Evolutionary conservation across 192 early-diverging fungal genomes (phyloP).

Genomic region (Pecoramyces ruminantium): DNA sequence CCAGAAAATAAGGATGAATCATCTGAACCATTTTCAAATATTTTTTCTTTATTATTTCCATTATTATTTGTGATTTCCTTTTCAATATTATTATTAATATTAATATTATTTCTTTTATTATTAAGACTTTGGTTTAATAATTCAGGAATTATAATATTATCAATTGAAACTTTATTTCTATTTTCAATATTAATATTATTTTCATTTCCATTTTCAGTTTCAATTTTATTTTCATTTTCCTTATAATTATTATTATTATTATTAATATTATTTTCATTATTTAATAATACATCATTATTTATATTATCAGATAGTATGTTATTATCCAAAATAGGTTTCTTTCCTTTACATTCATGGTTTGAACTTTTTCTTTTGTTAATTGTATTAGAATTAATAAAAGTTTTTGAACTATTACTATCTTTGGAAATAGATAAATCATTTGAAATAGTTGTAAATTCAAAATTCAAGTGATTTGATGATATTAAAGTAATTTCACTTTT

Average conservation of each 20-base stretch:
- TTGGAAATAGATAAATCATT: not conserved
- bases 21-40: not conserved
- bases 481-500: not conserved
- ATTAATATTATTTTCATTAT: not conserved
- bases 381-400: not conserved
- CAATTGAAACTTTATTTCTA: too few relatives aligned
- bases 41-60: too few relatives aligned
- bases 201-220: too few relatives aligned
- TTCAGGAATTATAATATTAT: too few relatives aligned
- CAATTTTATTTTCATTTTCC: not conserved
- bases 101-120: too few relatives aligned
- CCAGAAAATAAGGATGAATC: not conserved
- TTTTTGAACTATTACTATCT: not conserved
- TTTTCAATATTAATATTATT: too few relatives aligned
- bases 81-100: too few relatives aligned
- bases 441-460: not conserved
- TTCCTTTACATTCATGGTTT: too few relatives aligned
- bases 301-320: not conserved
- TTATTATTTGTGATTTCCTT: too few relatives aligned
- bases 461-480: not conserved
- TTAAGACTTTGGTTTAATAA: too few relatives aligned
- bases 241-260: not conserved
- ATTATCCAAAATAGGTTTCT: not conserved
- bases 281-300: not conserved
- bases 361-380: not conserved